A percentile compares a stretch with the other conserved stretches of the same genome.
Conservation (phyloP, 768 basidiomycete genomes). For the Suillus placidus region DNA sequence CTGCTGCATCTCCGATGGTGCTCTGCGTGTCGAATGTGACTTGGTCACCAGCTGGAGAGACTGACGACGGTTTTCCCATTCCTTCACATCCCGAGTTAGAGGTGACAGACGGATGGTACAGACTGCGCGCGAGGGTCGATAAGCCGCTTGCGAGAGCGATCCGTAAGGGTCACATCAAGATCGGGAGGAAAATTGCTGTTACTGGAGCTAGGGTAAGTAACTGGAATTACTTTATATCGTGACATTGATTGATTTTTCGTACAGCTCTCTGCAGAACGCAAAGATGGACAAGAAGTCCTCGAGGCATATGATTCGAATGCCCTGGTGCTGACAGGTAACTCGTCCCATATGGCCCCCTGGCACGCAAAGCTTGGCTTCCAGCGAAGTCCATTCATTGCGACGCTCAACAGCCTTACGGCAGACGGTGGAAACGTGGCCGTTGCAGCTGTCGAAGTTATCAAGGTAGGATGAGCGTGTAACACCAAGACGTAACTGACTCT, state of each 20-base stretch:
- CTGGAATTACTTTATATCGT: slow-evolving; percentile 25
- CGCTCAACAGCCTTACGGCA: slow-evolving; percentile 73
- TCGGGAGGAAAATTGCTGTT: slow-evolving; percentile 85
- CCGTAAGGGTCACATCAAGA: slow-evolving; percentile 60
- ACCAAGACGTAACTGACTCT: slow-evolving; percentile 5
- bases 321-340: slow-evolving; percentile 79
- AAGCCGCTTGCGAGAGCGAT: slow-evolving; percentile 70
- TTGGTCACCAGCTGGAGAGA: slow-evolving; percentile 46
- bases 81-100: slow-evolving; percentile 67
- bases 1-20: slow-evolving; percentile 78
- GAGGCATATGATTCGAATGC: slow-evolving; percentile 73
- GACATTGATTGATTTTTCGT: not conserved
- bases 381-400: slow-evolving; percentile 65
- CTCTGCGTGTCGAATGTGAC: slow-evolving; percentile 79
- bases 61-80: slow-evolving; percentile 40
- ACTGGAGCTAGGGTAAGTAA: slow-evolving; percentile 70
- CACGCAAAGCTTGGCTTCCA: slow-evolving; percentile 85
- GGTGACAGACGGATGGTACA: slow-evolving; percentile 98
- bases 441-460: slow-evolving; percentile 73
- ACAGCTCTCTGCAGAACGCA: slow-evolving; percentile 68
- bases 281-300: slow-evolving; percentile 81
- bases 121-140: slow-evolving; percentile 78
- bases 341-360: slow-evolving; percentile 86
- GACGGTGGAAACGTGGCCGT: slow-evolving; percentile 81
- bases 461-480: slow-evolving; percentile 40